Evolutionary conservation across 192 early-diverging fungal species (phyloP), one percentile per base, ranked within the genome.

Genomic region (Backusella macrospora): DNA sequence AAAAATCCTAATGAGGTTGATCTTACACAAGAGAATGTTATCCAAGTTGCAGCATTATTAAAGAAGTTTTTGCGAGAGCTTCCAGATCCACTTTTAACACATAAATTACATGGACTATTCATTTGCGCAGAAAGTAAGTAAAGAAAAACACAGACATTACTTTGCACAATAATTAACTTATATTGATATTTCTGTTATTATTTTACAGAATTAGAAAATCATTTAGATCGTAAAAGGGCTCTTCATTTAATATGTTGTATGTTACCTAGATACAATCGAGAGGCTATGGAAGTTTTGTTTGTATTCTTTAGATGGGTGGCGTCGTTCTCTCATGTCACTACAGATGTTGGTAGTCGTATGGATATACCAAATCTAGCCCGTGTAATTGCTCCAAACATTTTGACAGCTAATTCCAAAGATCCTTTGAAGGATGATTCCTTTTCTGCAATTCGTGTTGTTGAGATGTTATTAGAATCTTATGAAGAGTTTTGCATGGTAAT

Each of bases 41-140:
- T 99, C 48, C 96, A 98, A 80, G 87, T 98, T 38, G 96, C 98
- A 3, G 98, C 98, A 13, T 78, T 99, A 71, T 77, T 99, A 72
- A 98, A 98, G 73, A 98, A 98, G 85, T 99, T 97, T 70, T 81
- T 99, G 78, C 89, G 98, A 15, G 98, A 99, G 62, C 76, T 99
- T 75, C 96, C 98, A 0, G 98, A 99, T 48, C 96, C 98, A 9
- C 80, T 99, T 49, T 84, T 99, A 59, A 97, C 98, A 2, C 95
- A 91, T 76, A 91, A 92, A 72, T 87, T 99, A 66, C 91, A 95
- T 79, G 84, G 87, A 59, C 79, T 99, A 16, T 97, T 99, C 82
- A 83, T 96, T 71, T 83, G 85, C 15, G 89, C 92, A 49, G 91
- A 94, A 45, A 90, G 90, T 86, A 85, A 79, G 75, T 67, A 18